Evolutionary conservation across 2,329 filamentous ascomycete species (phyloP).

Genomic region (Lachnellula occidentalis): DNA sequence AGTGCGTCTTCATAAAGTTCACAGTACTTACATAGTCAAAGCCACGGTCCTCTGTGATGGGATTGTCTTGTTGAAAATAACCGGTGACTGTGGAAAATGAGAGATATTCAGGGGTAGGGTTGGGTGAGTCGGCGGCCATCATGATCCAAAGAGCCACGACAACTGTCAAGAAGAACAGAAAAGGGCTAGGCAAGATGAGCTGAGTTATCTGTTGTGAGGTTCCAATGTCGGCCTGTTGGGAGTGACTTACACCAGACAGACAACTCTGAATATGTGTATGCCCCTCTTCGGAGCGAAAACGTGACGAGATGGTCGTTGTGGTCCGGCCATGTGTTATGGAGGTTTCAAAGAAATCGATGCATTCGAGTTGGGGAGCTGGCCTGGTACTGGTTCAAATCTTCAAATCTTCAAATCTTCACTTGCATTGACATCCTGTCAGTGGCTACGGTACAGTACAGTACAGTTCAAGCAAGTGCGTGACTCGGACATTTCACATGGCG

Average conservation of each 20-base stretch:
- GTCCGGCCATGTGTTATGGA: slow-evolving; percentile 1
- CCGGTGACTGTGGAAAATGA: slow-evolving; percentile 54
- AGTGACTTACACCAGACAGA: slow-evolving; percentile 6
- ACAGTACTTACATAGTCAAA: slow-evolving; percentile 58
- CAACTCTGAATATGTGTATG: slow-evolving; percentile 1
- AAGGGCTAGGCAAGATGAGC: slow-evolving; percentile 12
- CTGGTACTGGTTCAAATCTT: not conserved
- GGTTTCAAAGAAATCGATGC: not conserved
- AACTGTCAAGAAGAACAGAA: slow-evolving; percentile 22
- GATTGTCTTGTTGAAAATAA: slow-evolving; percentile 61
- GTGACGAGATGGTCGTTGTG: not conserved
- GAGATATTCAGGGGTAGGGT: slow-evolving; percentile 29
- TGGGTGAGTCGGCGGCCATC: slow-evolving; percentile 20
- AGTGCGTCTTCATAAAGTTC: not conserved
- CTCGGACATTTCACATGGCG: no score
- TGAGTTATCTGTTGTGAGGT: not conserved
- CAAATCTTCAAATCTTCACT: not conserved
- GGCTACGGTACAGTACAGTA: no score
- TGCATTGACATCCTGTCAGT: not conserved
- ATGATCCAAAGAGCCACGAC: slow-evolving; percentile 20
- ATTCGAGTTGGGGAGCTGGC: no score
- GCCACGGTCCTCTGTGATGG: slow-evolving; percentile 45
- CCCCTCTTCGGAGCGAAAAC: not conserved
- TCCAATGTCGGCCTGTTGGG: not conserved
- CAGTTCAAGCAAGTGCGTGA: no score